Evolutionary conservation across 2,329 filamentous ascomycete species (phyloP).

Genomic region (Atkinsonella texensis): DNA sequence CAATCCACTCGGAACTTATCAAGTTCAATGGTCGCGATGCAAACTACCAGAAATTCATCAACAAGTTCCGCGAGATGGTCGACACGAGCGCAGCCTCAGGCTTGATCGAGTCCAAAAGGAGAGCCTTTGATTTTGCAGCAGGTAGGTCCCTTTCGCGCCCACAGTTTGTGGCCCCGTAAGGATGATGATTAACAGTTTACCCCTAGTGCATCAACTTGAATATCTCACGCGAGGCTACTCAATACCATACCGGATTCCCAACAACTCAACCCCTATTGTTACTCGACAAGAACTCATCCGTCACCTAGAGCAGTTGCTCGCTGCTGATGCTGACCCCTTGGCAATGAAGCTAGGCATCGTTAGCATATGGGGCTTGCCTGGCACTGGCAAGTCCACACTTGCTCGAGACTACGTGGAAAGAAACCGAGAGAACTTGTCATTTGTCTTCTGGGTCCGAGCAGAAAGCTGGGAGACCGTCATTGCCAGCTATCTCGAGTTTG

Average conservation of each 20-base stretch:
- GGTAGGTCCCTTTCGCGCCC: conserved; percentile 5
- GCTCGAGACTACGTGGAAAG: conserved; percentile 14
- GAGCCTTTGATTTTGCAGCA: conserved; percentile 9
- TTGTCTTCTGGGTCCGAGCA: conserved; percentile 16
- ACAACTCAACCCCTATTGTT: conserved; percentile 7
- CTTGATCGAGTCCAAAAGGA: conserved; percentile 12
- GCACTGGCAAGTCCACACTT: conserved; percentile 14
- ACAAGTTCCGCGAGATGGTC: conserved; percentile 13
- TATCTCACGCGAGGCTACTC: conserved; percentile 10
- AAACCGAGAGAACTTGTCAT: conserved; percentile 11
- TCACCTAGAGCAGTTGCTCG: conserved; percentile 10
- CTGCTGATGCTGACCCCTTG: conserved; percentile 3
- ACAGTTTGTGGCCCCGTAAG: not conserved
- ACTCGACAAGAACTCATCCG: conserved; percentile 10
- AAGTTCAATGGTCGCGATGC: conserved; percentile 14
- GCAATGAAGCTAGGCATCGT: conserved; percentile 11
- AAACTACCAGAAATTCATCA: conserved; percentile 14
- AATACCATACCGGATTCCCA: conserved; percentile 10
- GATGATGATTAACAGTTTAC: not conserved
- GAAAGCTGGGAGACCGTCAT: conserved; percentile 16
- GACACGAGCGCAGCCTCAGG: conserved; percentile 6
- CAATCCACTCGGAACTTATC: conserved; percentile 14
- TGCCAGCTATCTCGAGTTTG: conserved; percentile 16
- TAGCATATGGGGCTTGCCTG: conserved; percentile 12
- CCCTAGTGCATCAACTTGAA: conserved; percentile 9